A percentile compares a stretch with the other conserved stretches of the same genome.
These are phyloP conservation scores for Colletotrichum scovillei DNA, from an alignment of 2,329 filamentous ascomycete genomes.

Conservation along the genomic window DNA sequence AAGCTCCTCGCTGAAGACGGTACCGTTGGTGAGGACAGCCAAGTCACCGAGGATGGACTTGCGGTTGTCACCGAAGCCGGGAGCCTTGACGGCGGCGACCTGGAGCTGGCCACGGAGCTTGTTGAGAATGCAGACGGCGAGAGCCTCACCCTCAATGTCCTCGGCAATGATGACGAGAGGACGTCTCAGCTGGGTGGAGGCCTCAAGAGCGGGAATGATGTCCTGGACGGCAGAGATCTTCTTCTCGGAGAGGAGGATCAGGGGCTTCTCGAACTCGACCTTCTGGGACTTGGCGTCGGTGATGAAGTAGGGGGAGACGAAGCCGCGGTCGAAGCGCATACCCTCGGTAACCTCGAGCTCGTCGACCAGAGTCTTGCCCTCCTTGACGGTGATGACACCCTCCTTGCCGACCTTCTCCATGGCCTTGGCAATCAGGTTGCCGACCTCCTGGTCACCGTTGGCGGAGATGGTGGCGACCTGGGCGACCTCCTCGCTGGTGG, in stretches of 20 bases:
- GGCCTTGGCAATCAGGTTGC: constrained; percentile 93
- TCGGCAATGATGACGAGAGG: constrained; percentile 98
- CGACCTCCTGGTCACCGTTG: constrained; percentile 96
- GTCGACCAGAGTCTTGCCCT: constrained; percentile 97
- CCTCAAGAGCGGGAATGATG: constrained; percentile 97
- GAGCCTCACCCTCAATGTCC: constrained; percentile 98
- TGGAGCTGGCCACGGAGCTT: constrained; percentile 99
- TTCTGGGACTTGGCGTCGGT: constrained; percentile 99
- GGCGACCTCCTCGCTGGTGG: constrained; percentile 94
- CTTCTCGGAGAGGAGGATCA: constrained; percentile 99
- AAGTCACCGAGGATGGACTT: constrained; percentile 99
- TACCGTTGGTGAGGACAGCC: constrained; percentile 94
- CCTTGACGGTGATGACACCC: constrained; percentile 99
- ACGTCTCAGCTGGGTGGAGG: constrained; percentile 93
- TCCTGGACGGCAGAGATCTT: constrained; percentile 99
- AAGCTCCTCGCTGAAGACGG: constrained; percentile 97
- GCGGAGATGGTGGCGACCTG: constrained; percentile 98
- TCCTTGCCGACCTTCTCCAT: constrained; percentile 99
- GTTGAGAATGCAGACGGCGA: constrained; percentile 99
- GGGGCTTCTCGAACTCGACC: constrained; percentile 99
- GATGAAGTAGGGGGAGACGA: constrained; percentile 99
- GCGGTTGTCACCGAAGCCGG: constrained; percentile 99
- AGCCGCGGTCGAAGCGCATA: constrained; percentile 99
- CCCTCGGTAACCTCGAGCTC: constrained; percentile 99
- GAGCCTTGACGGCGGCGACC: constrained; percentile 98